Percentiles rank a stretch among this genome's conserved stretches.
phyloP scores from a whole-genome alignment of 2,329 filamentous ascomycete species.

The Talaromyces rugulosus region DNA sequence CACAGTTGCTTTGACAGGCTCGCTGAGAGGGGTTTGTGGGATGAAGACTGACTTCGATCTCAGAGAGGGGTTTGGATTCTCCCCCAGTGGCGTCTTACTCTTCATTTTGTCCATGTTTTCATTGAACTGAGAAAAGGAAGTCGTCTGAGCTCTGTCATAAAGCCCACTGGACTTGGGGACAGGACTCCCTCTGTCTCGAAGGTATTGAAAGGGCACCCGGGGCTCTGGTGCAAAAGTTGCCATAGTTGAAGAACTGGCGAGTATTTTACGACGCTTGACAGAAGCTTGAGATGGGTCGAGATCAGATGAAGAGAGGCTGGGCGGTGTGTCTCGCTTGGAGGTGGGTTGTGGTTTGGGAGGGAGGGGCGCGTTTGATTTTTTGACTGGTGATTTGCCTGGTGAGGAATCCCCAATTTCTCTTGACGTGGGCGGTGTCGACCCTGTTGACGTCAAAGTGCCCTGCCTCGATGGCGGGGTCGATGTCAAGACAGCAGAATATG shows the following conservation, averaged over 20 bases:
- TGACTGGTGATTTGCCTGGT: background rate
- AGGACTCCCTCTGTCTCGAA: conserved; percentile 8
- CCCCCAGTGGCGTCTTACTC: conserved; percentile 1
- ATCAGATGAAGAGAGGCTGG: background rate
- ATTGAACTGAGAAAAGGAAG: background rate
- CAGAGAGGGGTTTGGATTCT: background rate
- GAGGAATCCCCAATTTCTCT: background rate
- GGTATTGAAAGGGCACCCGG: background rate
- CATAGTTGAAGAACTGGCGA: background rate
- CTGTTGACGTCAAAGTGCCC: background rate
- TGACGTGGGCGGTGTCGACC: background rate
- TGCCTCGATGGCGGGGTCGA: conserved; percentile 11
- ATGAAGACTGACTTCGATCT: background rate
- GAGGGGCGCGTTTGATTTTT: background rate
- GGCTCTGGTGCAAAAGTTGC: background rate
- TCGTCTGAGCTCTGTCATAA: background rate
- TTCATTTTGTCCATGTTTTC: conserved; percentile 1
- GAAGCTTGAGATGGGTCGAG: background rate
- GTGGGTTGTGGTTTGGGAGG: background rate
- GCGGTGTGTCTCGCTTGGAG: background rate
- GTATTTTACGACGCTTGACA: conserved; percentile 1
- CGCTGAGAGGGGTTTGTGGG: background rate
- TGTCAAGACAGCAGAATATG: conserved; percentile 15
- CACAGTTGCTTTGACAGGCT: background rate
- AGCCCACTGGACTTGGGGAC: background rate